Evolutionary conservation across 768 basidiomycete genomes (phyloP), one percentile per base, ranked within the genome.

Genomic region (Pisolithus tinctorius): DNA sequence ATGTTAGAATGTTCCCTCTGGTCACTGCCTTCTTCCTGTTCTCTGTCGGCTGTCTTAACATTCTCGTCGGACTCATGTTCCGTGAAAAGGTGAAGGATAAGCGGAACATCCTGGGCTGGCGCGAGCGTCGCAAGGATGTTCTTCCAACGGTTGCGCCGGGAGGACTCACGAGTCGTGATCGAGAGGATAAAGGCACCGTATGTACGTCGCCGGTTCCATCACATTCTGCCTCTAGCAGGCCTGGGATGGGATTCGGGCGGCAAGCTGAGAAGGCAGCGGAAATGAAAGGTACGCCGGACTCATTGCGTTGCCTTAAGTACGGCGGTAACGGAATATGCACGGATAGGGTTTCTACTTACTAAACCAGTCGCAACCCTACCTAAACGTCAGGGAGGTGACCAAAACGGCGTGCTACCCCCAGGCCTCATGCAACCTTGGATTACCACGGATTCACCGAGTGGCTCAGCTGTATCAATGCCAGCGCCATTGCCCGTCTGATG

Each of bases 11-110:
- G 60, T 93, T 94, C 67, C 81, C 91, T 2, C 84, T 93, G 58
- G 91, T 93, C 54, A 78, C 91, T 2, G 88, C 86, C 27, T 92
- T 89, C 76, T 79, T 93, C 71, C 74, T 92, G 57, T 93, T 93
- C 67, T 78, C 86, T 53, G 61, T 93, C 48, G 90, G 88, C 4
- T 90, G 87, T 66, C 65, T 87, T 62, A 91, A 94, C 74, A 85
- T 93, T 56, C 65, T 90, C 44, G 77, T 86, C 59, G 88, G 88
- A 30, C 80, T 92, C 64, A 75, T 89, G 67, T 91, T 87, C 80
- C 82, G 85, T 55, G 79, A 82, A 57, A 65, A 65, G 1, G 83
- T 78, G 55, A 89, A 86, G 66, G 58, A 69, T 56, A 81, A 78
- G 58, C 83, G 88, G 43, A 83, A 81, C 17, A 72, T 91, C 62